A percentile compares a stretch with the other conserved stretches of the same genome.
Conservation (phyloP, 495 filamentous ascomycete genomes). For the Lasiosphaeria ovina region DNA sequence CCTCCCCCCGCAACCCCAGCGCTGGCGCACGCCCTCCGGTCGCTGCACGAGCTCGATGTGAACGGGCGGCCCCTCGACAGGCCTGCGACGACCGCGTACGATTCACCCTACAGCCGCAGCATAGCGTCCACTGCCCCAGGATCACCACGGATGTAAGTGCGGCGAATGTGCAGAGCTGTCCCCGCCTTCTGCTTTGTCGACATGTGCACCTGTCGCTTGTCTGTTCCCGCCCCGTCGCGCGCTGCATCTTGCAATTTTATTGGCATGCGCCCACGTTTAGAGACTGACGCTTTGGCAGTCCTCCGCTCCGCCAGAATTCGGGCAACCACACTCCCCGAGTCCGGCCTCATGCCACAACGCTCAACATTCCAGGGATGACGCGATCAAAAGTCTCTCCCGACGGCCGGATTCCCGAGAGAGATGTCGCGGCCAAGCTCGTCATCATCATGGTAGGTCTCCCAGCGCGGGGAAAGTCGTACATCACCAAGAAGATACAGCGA, state of each 20-base stretch:
- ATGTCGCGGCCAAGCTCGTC: conserved; percentile 92
- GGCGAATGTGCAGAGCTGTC: background rate
- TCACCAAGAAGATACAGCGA: conserved; percentile 93
- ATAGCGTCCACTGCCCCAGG: conserved; percentile 52
- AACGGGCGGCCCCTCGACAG: conserved; percentile 19
- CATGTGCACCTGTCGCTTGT: conserved; percentile 1
- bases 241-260: background rate
- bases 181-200: background rate
- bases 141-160: conserved; percentile 53
- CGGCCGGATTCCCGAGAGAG: conserved; percentile 83
- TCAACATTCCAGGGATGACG: conserved; percentile 85
- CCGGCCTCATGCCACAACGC: conserved; percentile 74
- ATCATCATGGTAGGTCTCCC: conserved; percentile 98
- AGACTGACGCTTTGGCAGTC: conserved; percentile 38
- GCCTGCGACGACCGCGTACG: conserved; percentile 32
- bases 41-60: conserved; percentile 32
- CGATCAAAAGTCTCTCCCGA: conserved; percentile 92
- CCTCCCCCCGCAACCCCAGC: conserved; percentile 28
- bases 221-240: background rate
- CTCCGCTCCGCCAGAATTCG: conserved; percentile 57
- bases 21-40: conserved; percentile 37
- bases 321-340: conserved; percentile 58
- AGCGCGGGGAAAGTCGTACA: conserved; percentile 93
- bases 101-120: conserved; percentile 49
- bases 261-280: conserved; percentile 4